Base-by-base conservation (phyloP, 129 eudicot species). In the Pittosporum tobira region DNA sequence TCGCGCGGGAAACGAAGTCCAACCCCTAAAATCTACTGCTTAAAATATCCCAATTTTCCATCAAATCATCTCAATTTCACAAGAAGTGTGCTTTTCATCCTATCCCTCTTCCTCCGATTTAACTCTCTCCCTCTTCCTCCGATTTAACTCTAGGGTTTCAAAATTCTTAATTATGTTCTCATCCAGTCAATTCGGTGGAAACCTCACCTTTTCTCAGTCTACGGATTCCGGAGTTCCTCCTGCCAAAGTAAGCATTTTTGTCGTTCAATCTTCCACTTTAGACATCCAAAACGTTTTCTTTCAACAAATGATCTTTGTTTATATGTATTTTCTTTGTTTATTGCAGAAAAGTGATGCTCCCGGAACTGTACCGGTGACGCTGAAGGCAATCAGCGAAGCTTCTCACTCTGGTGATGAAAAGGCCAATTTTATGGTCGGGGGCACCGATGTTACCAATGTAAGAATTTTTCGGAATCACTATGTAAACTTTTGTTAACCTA, bases 321-420 rank as follows among this genome's bases (percentile, higher is more conserved):
- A 4, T 4, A 19, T 37, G n/a, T 40, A n/a, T 75, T 19, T 2
- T 24, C 16, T 2, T 5, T 48, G 14, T 6, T 51, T 11, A n/a
- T 43, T 62, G 77, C 72, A 91, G 99, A 80, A 55, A 72, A 89
- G 94, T 18, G 90, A 83, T 48, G 57, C 85, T 3, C 76, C 69
- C 30, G 77, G 88, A 5, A 53, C 68, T 21, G 72, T 81, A 10
- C 93, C 99, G 27, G 72, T 93, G 0, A 87, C 99, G 0, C 70
- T 93, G 68, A 93, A 93, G 88, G 90, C 79, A 59, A 87, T 93
- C 37, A 79, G 81, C 15, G 94, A 84, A 57, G 94, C 94, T 2
- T 81, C 91, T 68, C 94, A 81, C 26, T 78, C 93, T 1, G 81
- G 94, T 15, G 99, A 82, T 40, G 95, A 87, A 30, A 87, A 87